Evolutionary conservation across 352 stramenopile species (phyloP).

Genomic region (Phytophthora sp.): DNA sequence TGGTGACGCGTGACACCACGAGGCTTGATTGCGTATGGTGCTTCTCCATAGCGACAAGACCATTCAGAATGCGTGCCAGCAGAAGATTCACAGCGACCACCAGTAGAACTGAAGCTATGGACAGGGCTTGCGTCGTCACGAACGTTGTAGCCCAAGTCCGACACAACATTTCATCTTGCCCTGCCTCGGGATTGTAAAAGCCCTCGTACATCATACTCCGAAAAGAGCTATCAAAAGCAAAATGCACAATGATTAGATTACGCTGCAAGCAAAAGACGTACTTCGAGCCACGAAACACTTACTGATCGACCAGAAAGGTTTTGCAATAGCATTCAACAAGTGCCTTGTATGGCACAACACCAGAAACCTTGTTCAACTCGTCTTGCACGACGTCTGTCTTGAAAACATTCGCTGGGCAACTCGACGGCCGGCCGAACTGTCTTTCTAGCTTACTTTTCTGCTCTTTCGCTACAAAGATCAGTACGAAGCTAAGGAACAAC

Average conservation of each 20-base stretch:
- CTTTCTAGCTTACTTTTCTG: slow-evolving; percentile 76
- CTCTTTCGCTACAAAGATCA: slow-evolving; percentile 78
- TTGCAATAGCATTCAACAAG: slow-evolving; percentile 88
- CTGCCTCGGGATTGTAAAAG: slow-evolving; percentile 54
- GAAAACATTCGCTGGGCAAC: slow-evolving; percentile 57
- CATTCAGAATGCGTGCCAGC: slow-evolving; percentile 68
- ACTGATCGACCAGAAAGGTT: slow-evolving; percentile 51
- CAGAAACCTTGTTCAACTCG: slow-evolving; percentile 59
- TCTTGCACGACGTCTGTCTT: slow-evolving; percentile 77
- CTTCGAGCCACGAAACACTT: no score
- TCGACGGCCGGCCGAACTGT: slow-evolving; percentile 70
- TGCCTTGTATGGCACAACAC: slow-evolving; percentile 65
- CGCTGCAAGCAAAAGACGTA: no score
- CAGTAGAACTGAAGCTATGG: slow-evolving; percentile 66
- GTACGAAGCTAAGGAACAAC: slow-evolving; percentile 74
- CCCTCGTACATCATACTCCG: slow-evolving; percentile 60
- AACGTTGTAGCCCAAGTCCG: slow-evolving; percentile 74
- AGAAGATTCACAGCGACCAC: slow-evolving; percentile 77
- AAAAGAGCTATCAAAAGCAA: slow-evolving; percentile 46
- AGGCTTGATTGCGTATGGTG: slow-evolving; percentile 80
- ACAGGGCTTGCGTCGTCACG: slow-evolving; percentile 71
- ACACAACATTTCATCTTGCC: slow-evolving; percentile 46
- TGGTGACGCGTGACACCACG: slow-evolving; percentile 75
- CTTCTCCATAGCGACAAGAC: slow-evolving; percentile 75
- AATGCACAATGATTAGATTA: neutral